A percentile compares a stretch with the other conserved stretches of the same genome.
Evolutionary conservation across 2,329 filamentous ascomycete species (phyloP).

Genomic region (Alternaria tenuissima): DNA sequence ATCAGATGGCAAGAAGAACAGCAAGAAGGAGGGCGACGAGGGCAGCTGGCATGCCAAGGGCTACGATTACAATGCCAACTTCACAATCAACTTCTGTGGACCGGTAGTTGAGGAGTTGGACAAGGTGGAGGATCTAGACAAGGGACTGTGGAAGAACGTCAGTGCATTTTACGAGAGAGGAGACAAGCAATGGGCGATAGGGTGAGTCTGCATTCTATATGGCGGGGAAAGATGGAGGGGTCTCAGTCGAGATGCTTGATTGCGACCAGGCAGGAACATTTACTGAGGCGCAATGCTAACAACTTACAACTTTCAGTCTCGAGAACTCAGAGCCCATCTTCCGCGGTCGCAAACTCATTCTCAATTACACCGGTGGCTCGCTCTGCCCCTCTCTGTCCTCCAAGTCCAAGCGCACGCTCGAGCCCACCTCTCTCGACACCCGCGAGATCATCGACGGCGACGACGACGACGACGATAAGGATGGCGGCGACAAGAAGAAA

Average conservation of each 20-base stretch:
- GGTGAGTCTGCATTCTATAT: constrained; percentile 60
- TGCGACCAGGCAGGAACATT: constrained; percentile 6
- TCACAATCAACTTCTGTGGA: constrained; percentile 83
- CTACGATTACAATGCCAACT: constrained; percentile 81
- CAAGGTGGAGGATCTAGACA: constrained; percentile 70
- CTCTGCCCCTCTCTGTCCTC: constrained; percentile 51
- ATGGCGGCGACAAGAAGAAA: constrained; percentile 46
- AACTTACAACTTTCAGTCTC: constrained; percentile 52
- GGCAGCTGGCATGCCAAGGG: constrained; percentile 72
- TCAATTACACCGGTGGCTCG: constrained; percentile 62
- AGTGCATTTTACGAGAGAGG: constrained; percentile 77
- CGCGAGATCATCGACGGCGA: constrained; percentile 55
- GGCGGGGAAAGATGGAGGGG: not conserved
- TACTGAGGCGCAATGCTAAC: constrained; percentile 24
- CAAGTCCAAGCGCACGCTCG: constrained; percentile 35
- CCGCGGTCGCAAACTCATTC: constrained; percentile 70
- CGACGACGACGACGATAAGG: constrained; percentile 46
- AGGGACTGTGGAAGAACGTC: constrained; percentile 72
- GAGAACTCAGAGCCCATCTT: constrained; percentile 63
- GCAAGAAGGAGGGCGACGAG: constrained; percentile 63
- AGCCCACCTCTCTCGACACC: constrained; percentile 32
- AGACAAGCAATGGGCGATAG: constrained; percentile 76
- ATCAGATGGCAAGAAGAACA: constrained; percentile 49
- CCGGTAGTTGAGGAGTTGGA: constrained; percentile 73
- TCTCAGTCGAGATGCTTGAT: not conserved